A percentile compares a stretch with the other conserved stretches of the same genome.
phyloP scores from a whole-genome alignment of 306 rosid species.

The Glycine soja region DNA sequence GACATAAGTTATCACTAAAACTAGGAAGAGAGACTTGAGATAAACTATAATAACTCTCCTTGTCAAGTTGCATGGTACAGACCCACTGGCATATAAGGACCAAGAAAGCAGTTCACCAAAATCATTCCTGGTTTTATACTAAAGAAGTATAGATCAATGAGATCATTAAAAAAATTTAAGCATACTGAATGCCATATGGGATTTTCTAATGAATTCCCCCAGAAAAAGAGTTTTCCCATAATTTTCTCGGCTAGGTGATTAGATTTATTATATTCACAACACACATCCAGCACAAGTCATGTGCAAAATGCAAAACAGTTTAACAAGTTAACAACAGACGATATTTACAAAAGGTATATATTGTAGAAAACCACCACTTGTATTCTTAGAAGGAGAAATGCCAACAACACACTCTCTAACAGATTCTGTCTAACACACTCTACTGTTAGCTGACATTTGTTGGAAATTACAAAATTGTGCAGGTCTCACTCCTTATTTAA shows the following conservation, averaged over 20 bases:
- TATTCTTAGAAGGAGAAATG: not conserved
- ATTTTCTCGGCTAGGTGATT: too few species aligned
- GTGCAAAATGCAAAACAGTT: constrained; percentile 19
- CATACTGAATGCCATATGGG: too few species aligned
- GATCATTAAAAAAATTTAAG: not conserved
- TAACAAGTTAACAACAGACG: not conserved
- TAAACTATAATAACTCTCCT: constrained; percentile 9
- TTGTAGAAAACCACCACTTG: constrained; percentile 7
- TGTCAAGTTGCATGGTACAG: constrained; percentile 10
- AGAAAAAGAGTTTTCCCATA: too few species aligned
- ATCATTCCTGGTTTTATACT: constrained; percentile 5
- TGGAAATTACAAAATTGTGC: too few species aligned
- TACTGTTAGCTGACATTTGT: too few species aligned
- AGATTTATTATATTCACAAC: too few species aligned
- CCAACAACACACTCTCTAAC: too few species aligned
- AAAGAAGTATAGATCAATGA: not conserved
- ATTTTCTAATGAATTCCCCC: too few species aligned
- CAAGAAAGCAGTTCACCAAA: constrained; percentile 22
- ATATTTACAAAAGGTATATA: not conserved
- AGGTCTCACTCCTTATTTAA: too few species aligned
- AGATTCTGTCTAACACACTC: too few species aligned
- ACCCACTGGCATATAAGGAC: constrained; percentile 5
- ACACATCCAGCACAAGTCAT: too few species aligned
- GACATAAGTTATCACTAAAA: not conserved
- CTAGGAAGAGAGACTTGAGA: constrained; percentile 2